Evolutionary conservation across 2,329 filamentous ascomycete species (phyloP), one percentile per base, ranked within the genome.

Genomic region (Aspergillus phoenicis): DNA sequence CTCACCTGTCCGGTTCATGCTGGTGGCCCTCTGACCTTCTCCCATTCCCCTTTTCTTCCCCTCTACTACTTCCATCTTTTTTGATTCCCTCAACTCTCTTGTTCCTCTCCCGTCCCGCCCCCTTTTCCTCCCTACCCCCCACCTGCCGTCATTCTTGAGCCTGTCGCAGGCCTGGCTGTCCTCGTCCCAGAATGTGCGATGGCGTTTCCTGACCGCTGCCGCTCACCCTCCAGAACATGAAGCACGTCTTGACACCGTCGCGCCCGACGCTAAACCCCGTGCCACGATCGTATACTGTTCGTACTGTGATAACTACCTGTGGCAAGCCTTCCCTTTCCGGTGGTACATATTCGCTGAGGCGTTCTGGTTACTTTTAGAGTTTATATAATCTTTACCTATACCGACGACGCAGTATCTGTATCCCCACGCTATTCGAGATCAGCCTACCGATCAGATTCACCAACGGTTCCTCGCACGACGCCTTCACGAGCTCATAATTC

Each of bases 181-280:
- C 24, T 52, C 36, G 51, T 60, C 58, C 52, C 60, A 53, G 61
- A 65, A 55, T 65, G 63, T 66, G 64, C 65, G 60, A 69, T 70
- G 67, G 64, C 66, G 64, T 60, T 66, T 62, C 59, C 57, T 67
- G 62, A 68, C 60, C 58, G 61, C 59, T 62, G 47, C 60, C 62
- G 63, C 62, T 67, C 62, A 26, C 30, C 51, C 61, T 57, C 59
- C 53, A 67, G 64, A 66, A 65, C 63, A 66, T 70, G 66, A 70
- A 66, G 58, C 58, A 64, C 57, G 55, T 57, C 60, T 62, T 60
- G 24, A 63, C 59, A 57, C 58, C 64, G 61, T 65, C 62, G 63
- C 65, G 62, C 66, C 63, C 62, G 64, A 67, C 68, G 57, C 64
- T 64, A 65, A 61, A 61, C 54, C 55, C 59, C 51, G 52, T 64